Evolutionary conservation across 1,284 basidiomycete species (phyloP), one percentile per base, ranked within the genome.

Genomic region (Volvariella surrecta): DNA sequence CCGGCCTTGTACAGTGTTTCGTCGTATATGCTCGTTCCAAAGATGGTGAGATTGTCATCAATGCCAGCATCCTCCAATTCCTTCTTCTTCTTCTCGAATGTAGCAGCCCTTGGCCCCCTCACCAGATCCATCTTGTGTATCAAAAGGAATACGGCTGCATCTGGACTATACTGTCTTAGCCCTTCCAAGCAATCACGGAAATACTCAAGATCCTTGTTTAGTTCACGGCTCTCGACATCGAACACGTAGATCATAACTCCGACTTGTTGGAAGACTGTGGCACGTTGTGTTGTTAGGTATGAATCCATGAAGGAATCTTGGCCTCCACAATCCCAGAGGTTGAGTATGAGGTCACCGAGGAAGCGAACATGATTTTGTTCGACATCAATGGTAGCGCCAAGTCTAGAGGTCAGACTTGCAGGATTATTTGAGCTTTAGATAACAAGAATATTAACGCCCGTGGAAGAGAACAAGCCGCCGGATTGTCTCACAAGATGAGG

Each of bases 231-330:
- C 54, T 90, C 89, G 37, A 95, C 82, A 59, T 99, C 95, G 50
- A 99, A 98, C 7, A 99, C 96, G 63, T 99, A 99, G 57, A 99
- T 98, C 58, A 99, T 77, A 32, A 97, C 91, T 9, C 92, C 93
- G 45, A 97, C 95, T 55, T 94, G 86, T 54, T 88, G 82, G 68
- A 99, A 99, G 52, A 98, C 93, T 35, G 89, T 93, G 24, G 84
- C 76, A 49, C 89, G 84, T 59, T 97, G 91, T 0, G 86, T 81
- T 31, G 84, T 82, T 49, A 98, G 82, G 64, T 97, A 99, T 39
- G 86, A 89, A 62, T 96, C 93, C 81, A 98, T 93, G 72, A 97
- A 99, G 11, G 90, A 81, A 56, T 97, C 92, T 67, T 99, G 96
- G 3, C 95, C 95, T 39, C 95, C 95, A 54, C 95, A 98, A 64